Percentiles rank a stretch among this genome's conserved stretches.
Evolutionary conservation across 345 rosid species (phyloP).

Genomic region (Excoecaria agallocha): DNA sequence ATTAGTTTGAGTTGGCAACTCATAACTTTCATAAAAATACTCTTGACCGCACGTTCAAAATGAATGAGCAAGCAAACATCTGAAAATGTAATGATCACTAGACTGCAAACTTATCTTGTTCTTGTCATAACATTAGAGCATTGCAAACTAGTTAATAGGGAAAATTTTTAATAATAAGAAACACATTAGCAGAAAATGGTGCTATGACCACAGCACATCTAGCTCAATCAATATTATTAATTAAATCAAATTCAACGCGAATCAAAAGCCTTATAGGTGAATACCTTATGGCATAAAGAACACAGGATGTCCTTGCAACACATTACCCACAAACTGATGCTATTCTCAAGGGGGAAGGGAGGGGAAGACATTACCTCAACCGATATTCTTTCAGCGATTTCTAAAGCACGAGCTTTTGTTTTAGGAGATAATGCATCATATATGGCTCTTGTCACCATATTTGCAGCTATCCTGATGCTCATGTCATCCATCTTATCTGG

Average conservation of each 20-base stretch:
- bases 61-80: not conserved
- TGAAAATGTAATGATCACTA: not conserved
- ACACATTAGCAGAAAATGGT: not conserved
- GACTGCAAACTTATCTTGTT: not conserved
- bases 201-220: not conserved
- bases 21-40: not conserved
- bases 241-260: not conserved
- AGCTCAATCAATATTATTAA: not conserved
- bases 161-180: not conserved
- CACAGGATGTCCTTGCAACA: not conserved
- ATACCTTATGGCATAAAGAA: not conserved
- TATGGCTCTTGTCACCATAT: constrained; percentile 51
- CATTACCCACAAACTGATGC: not conserved
- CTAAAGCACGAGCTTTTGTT: constrained; percentile 47
- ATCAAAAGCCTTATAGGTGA: not conserved
- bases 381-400: constrained; percentile 54
- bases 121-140: not conserved
- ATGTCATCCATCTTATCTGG: constrained; percentile 41
- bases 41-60: not conserved
- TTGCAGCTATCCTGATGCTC: constrained; percentile 45
- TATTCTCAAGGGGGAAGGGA: not conserved
- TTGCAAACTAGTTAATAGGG: not conserved
- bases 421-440: constrained; percentile 49
- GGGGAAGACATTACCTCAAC: constrained; percentile 48
- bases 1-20: not conserved